These are phyloP conservation scores for Fusarium sp. DNA, from an alignment of 2,329 filamentous ascomycete genomes.

Conservation along the genomic window DNA sequence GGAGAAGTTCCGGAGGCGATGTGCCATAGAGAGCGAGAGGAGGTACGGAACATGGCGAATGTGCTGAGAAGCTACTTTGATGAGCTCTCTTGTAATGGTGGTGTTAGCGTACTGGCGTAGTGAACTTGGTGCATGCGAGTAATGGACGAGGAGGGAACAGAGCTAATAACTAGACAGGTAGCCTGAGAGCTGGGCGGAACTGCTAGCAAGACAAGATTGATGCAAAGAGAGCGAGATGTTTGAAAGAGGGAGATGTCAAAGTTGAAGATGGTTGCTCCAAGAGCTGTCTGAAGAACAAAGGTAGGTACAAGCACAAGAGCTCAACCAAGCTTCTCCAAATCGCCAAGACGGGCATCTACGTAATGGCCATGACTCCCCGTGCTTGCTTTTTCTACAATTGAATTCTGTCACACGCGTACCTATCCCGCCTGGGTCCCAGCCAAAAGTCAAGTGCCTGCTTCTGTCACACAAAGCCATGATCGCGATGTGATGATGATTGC, in stretches of 20 bases:
- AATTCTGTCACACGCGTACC: conserved; percentile 21
- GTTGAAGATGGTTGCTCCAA: neutral
- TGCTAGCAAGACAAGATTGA: neutral
- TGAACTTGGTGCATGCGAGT: conserved; percentile 12
- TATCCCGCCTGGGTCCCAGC: conserved; percentile 4
- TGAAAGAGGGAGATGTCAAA: neutral
- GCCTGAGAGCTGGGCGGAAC: neutral
- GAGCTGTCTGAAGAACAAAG: conserved; percentile 13
- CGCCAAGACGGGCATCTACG: conserved; percentile 32
- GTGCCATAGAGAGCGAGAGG: conserved; percentile 38
- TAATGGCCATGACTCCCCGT: conserved; percentile 15
- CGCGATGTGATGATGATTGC: conserved; percentile 19
- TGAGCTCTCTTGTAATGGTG: neutral
- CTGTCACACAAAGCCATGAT: conserved; percentile 41
- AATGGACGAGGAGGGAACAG: neutral
- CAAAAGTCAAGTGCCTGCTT: neutral
- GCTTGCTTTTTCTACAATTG: conserved; percentile 8
- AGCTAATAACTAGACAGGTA: neutral
- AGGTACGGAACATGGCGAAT: conserved; percentile 45
- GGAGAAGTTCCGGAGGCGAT: conserved; percentile 30
- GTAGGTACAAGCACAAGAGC: conserved; percentile 15
- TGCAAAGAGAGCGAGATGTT: neutral
- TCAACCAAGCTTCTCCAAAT: conserved; percentile 10
- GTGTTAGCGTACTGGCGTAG: neutral
- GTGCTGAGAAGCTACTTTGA: neutral